phyloP scores from a whole-genome alignment of 2,329 filamentous ascomycete genomes.

The Elsinoe ampelina region DNA sequence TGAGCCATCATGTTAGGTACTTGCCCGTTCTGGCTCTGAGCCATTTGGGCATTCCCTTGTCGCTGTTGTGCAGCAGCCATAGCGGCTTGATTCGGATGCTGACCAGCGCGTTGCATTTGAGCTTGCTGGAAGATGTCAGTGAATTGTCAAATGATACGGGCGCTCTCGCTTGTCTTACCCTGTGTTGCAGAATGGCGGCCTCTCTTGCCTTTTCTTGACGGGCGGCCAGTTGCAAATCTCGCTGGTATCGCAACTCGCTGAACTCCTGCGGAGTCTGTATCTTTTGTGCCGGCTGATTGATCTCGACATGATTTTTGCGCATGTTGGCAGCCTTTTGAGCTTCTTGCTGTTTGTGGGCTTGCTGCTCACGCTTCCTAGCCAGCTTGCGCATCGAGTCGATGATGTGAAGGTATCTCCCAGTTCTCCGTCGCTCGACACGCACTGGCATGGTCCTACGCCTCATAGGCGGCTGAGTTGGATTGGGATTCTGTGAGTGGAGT shows the following conservation, averaged over 20 bases:
- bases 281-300: slow-evolving; percentile 48
- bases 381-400: slow-evolving; percentile 93
- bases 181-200: slow-evolving; percentile 48
- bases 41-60: slow-evolving; percentile 21
- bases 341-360: slow-evolving; percentile 79
- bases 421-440: slow-evolving; percentile 76
- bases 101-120: slow-evolving; percentile 9
- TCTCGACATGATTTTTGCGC: slow-evolving; percentile 61
- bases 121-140: slow-evolving; percentile 15
- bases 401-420: slow-evolving; percentile 76
- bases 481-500: slow-evolving; percentile 42
- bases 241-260: slow-evolving; percentile 78
- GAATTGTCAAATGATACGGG: background rate
- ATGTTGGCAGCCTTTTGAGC: slow-evolving; percentile 58
- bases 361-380: slow-evolving; percentile 84
- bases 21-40: slow-evolving; percentile 29
- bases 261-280: slow-evolving; percentile 80
- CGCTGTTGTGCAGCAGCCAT: slow-evolving; percentile 28
- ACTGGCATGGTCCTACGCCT: slow-evolving; percentile 68
- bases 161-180: slow-evolving; percentile 12
- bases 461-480: slow-evolving; percentile 43
- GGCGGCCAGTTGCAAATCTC: slow-evolving; percentile 59
- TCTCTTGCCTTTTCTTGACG: slow-evolving; percentile 51
- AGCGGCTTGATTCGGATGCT: slow-evolving; percentile 27
- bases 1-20: slow-evolving; percentile 20